Evolutionary conservation across 2,329 filamentous ascomycete species (phyloP), one percentile per base, ranked within the genome.

Genomic region (Dactylellina leptospora): DNA sequence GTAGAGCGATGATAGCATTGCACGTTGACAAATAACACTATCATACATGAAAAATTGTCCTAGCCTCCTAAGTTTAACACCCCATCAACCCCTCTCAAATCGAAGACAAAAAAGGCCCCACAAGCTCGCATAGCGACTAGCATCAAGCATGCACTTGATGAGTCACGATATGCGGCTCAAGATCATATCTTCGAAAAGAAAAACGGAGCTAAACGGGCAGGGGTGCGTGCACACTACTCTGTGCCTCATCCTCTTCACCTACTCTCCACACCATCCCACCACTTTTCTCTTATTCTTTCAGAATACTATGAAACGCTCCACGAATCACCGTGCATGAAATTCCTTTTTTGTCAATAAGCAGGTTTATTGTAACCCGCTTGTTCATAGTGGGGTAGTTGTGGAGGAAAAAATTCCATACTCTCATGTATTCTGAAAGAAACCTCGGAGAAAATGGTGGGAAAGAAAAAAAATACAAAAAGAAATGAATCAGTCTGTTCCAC

Each of bases 241-340:
- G n/a, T n/a, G 4, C 47, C 18, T 54, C 38, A n/a, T 45, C 54
- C 20, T 50, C 53, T 30, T 54, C 54, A 16, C 38, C 38, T n/a
- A 58, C 45, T 25, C 45, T 13, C n/a, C 6, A 27, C 54, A 68
- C 16, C 62, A 47, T 22, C 44, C n/a, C 45, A 23, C 27, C 38
- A 20, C 20, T 45, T 45, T 45, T 28, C 30, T 30, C 53, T 50
- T 22, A 28, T 53, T 27, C 23, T 25, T 55, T 50, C 53, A 64
- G 58, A 71, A 51, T 30, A 22, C 59, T 72, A 64, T 48, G 53
- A 72, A 55, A 45, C 27, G 33, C 59, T 45, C 68, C 59, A 62
- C 45, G 48, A 28, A 59, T 58, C 55, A 53, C 38, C 25, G 27
- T 59, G 40, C 18, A 44, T n/a, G 22, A 18, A 47, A 28, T 22